These are phyloP conservation scores for Rhodamnia argentea DNA, from an alignment of 345 rosid genomes.

Conservation along the genomic window DNA sequence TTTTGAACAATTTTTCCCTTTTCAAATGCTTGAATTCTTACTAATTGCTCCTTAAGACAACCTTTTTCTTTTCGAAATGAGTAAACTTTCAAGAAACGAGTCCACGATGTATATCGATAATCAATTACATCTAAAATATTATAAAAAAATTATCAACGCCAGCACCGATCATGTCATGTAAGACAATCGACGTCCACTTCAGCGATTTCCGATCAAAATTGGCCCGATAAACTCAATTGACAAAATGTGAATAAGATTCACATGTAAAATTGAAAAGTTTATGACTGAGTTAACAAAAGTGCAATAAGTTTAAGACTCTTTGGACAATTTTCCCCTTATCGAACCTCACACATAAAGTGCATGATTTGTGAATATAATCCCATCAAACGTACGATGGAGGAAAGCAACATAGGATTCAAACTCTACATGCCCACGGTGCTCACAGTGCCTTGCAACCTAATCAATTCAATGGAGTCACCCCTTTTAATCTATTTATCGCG, in stretches of 20 bases:
- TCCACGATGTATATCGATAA: background rate
- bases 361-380: background rate
- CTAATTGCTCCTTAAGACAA: background rate
- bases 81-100: background rate
- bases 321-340: no score
- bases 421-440: background rate
- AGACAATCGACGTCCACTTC: no score
- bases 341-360: background rate
- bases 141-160: no score
- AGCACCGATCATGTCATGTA: no score
- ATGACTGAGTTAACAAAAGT: no score
- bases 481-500: background rate
- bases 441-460: background rate
- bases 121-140: background rate
- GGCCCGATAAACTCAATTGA: no score
- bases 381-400: background rate
- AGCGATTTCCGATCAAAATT: no score
- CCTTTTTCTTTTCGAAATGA: background rate
- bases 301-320: no score
- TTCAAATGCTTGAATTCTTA: background rate
- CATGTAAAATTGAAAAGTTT: no score
- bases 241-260: no score
- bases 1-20: no score
- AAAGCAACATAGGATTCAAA: background rate
- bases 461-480: background rate